Conservation (phyloP, 192 early-diverging fungal species). For the Chytriomyces sp. region DNA sequence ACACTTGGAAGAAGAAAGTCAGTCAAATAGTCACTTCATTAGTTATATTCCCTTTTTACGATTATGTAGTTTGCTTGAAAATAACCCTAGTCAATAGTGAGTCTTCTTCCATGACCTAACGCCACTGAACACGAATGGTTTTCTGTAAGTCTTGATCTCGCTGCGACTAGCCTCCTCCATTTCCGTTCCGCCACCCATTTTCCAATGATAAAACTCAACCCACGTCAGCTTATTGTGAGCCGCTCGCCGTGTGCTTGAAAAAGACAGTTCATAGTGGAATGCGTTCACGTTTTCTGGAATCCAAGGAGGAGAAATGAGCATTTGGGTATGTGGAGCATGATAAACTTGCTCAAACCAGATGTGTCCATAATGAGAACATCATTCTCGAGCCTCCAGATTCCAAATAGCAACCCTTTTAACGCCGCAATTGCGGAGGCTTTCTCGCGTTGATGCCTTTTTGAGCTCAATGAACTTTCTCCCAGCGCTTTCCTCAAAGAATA, state of each 20-base stretch:
- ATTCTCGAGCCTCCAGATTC: slow-evolving; percentile 7
- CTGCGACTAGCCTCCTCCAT: slow-evolving; percentile 6
- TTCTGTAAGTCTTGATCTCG: slow-evolving; percentile 18
- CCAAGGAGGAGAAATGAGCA: neutral
- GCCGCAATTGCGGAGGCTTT: slow-evolving; percentile 1
- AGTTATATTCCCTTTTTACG: too few relatives aligned
- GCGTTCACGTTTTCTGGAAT: neutral
- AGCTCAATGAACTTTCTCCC: neutral
- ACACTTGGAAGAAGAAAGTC: too few relatives aligned
- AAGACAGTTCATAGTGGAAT: slow-evolving; percentile 15
- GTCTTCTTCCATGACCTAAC: slow-evolving; percentile 25
- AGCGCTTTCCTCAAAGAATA: slow-evolving; percentile 1
- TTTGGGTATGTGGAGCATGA: neutral
- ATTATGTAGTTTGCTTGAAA: too few relatives aligned
- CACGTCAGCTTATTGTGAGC: slow-evolving; percentile 32
- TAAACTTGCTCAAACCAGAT: neutral
- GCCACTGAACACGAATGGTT: slow-evolving; percentile 25
- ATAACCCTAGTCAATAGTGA: too few relatives aligned
- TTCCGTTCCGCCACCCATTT: neutral
- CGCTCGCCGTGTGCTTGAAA: slow-evolving; percentile 17
- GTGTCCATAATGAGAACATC: slow-evolving; percentile 17
- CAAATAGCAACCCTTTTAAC: slow-evolving; percentile 28
- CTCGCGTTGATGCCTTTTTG: neutral
- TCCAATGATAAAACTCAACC: slow-evolving; percentile 28
- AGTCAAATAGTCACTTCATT: too few relatives aligned